Evolutionary conservation across 225 moss, liverwort and hornwort species (phyloP), one percentile per base, ranked within the genome.

Genomic region (Bryoerythrophyllum caledonicum): DNA sequence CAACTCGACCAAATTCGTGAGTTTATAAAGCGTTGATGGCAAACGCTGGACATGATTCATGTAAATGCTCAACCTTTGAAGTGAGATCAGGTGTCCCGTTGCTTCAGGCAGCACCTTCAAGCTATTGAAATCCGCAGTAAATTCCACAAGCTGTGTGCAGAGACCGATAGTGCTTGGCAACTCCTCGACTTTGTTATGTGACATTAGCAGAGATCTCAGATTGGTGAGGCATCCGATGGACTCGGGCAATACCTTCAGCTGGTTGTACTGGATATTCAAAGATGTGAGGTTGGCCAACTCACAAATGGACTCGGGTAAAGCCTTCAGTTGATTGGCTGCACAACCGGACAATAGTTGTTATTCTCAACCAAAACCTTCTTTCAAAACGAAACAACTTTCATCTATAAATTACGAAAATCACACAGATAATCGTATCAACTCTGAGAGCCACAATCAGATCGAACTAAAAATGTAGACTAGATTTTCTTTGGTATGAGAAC

Each of bases 21-120:
- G 97, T 10, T 85, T 86, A 48, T 82, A 35, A 63, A 97, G 86
- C 4, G 94, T 94, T 60, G 96, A 86, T 54, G 97, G 97, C 79
- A 97, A 78, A 59, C 82, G 85, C 67, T 86, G 89, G 21, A 97
- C 79, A 58, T 78, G 75, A 66, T 97, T 97, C 57, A 91, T 68
- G 76, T 86, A 82, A 24, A 97, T 88, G 56, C 86, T 90, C 20
- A 97, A 82, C 64, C 23, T 75, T 35, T 82, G 78, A 32, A 94
- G 90, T 59, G 78, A 85, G 48, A 63, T 84, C 26, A 97, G 80
- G 23, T 85, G 87, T 21, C 94, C 91, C 9, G 90, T 65, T 52
- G 94, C 91, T 83, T 94, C 93, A 67, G 97, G 97, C 62, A 97
- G 75, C 41, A 90, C 93, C 76, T 94, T 97, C 73, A 97, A 80